phyloP scores from a whole-genome alignment of 2,329 filamentous ascomycete genomes.

The Fusarium goolgardi region DNA sequence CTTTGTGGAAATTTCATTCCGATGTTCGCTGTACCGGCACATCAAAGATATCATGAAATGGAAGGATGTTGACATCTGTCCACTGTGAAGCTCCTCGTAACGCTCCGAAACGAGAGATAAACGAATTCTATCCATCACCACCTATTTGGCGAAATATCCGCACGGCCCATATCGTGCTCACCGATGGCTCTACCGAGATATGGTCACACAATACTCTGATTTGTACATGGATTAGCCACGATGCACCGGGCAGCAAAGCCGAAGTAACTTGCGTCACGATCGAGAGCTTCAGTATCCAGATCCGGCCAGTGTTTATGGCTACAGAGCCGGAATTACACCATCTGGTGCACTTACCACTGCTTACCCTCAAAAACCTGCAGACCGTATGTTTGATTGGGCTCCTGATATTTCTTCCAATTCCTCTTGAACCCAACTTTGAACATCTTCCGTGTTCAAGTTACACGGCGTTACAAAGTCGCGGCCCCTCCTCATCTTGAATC shows the following conservation, averaged over 20 bases:
- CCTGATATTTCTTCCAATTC: neutral
- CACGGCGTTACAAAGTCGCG: slow-evolving; percentile 31
- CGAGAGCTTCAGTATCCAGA: neutral
- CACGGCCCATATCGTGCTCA: slow-evolving; percentile 25
- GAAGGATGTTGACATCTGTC: slow-evolving; percentile 36
- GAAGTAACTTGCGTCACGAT: slow-evolving; percentile 23
- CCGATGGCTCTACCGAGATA: slow-evolving; percentile 36
- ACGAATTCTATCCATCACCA: neutral
- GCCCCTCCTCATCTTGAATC: slow-evolving; percentile 14
- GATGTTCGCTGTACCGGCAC: slow-evolving; percentile 68
- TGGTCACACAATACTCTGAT: slow-evolving; percentile 38
- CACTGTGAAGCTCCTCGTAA: neutral
- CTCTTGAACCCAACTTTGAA: slow-evolving; percentile 7
- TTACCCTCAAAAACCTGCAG: neutral
- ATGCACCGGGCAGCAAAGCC: slow-evolving; percentile 19
- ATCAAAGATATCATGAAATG: slow-evolving; percentile 56
- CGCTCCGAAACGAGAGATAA: neutral
- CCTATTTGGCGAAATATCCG: slow-evolving; percentile 5
- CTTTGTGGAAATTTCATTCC: slow-evolving; percentile 67
- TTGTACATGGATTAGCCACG: slow-evolving; percentile 30
- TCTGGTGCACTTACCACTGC: neutral
- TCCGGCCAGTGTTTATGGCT: neutral
- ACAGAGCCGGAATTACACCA: neutral
- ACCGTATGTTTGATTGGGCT: neutral
- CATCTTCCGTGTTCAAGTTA: slow-evolving; percentile 22